phyloP scores from a whole-genome alignment of 202 grass and related monocot species.

The Schoenoplectus triqueter region DNA sequence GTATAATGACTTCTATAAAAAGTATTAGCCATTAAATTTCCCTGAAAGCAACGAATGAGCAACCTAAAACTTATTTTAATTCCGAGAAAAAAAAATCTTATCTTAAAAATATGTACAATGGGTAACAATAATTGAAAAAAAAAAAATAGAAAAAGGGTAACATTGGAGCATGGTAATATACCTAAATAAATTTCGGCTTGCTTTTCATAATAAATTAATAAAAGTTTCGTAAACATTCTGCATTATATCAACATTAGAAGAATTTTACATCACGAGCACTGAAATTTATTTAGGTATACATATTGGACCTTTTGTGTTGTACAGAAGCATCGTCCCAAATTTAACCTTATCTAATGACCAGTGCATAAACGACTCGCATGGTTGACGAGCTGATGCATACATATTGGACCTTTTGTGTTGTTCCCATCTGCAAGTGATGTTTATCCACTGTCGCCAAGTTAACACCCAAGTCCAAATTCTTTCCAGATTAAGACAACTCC shows the following conservation, averaged over 20 bases:
- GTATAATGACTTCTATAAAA: slow-evolving; percentile 9
- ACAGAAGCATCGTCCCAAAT: not conserved
- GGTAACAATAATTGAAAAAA: not conserved
- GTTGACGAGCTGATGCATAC: slow-evolving; percentile 19
- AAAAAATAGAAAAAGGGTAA: not conserved
- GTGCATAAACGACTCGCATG: not conserved
- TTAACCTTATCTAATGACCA: slow-evolving; percentile 17
- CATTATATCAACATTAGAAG: too few relatives aligned
- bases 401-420: slow-evolving; percentile 1
- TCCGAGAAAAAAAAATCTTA: not conserved
- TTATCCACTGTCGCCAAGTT: slow-evolving; percentile 10
- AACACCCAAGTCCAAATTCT: not conserved
- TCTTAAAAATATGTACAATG: not conserved
- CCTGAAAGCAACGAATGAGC: not conserved
- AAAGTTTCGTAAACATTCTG: too few relatives aligned
- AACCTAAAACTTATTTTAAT: not conserved
- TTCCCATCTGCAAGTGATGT: slow-evolving; percentile 14
- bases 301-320: not conserved
- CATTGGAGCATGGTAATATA: not conserved
- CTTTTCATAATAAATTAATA: too few relatives aligned
- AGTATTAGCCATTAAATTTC: not conserved
- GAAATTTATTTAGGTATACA: too few relatives aligned
- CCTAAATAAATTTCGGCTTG: not conserved
- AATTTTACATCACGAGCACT: too few relatives aligned
- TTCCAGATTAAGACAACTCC: not conserved